A percentile compares a stretch with the other conserved stretches of the same genome.
Evolutionary conservation across 2,329 filamentous ascomycete species (phyloP).

Genomic region (Claviceps sp.): DNA sequence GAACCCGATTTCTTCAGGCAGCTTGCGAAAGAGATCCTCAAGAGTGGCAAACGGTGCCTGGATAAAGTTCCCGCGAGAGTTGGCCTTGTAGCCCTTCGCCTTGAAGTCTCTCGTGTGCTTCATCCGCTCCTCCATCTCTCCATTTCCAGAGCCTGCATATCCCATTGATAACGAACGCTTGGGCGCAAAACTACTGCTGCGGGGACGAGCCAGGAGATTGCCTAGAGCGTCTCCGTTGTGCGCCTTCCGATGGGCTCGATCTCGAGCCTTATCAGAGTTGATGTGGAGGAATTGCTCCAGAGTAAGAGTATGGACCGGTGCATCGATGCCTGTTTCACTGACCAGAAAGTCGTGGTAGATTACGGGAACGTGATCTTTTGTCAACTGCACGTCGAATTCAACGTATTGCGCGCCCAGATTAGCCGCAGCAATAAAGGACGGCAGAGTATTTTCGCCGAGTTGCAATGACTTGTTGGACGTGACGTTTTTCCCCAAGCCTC

Average conservation of each 20-base stretch:
- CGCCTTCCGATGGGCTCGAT: background rate
- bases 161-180: constrained; percentile 44
- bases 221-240: background rate
- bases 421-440: constrained; percentile 90
- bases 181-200: constrained; percentile 27
- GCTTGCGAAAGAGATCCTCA: constrained; percentile 78
- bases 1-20: constrained; percentile 77
- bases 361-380: constrained; percentile 96
- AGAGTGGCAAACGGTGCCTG: constrained; percentile 92
- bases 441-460: constrained; percentile 89
- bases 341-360: constrained; percentile 98
- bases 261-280: constrained; percentile 40
- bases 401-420: constrained; percentile 74
- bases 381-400: constrained; percentile 83
- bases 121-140: constrained; percentile 64
- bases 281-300: constrained; percentile 92
- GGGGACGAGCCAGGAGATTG: constrained; percentile 3
- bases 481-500: constrained; percentile 81
- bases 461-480: constrained; percentile 75
- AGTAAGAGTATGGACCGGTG: constrained; percentile 87
- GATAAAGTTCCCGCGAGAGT: constrained; percentile 86
- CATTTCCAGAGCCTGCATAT: constrained; percentile 27
- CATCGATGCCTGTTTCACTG: constrained; percentile 93
- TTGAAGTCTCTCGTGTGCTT: constrained; percentile 96
- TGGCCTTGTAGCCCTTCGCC: constrained; percentile 87